phyloP scores from a whole-genome alignment of 371 early-diverging fungal genomes.

The Dinochytrium kinnereticum region DNA sequence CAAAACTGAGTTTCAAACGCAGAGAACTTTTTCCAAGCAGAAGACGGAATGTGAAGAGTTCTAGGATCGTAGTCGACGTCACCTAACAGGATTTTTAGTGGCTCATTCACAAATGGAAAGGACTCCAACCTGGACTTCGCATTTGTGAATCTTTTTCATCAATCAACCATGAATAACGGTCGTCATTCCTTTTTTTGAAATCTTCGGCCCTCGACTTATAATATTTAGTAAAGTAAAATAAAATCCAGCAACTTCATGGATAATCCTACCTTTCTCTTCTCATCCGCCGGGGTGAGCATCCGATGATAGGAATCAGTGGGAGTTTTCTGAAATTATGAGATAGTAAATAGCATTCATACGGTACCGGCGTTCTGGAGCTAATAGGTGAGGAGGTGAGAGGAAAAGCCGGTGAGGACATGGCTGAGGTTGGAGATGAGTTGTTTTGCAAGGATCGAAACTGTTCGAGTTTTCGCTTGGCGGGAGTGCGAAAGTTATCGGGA shows the following conservation, averaged over 20 bases:
- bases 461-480: slow-evolving; percentile 30
- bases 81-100: slow-evolving; percentile 37
- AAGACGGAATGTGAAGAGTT: slow-evolving; percentile 86
- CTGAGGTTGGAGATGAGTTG: background rate
- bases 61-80: slow-evolving; percentile 94
- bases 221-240: background rate
- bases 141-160: slow-evolving; percentile 82
- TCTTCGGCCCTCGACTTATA: slow-evolving; percentile 32
- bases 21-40: slow-evolving; percentile 86
- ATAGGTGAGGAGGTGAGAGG: background rate
- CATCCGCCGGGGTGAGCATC: slow-evolving; percentile 50
- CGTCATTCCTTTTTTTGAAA: slow-evolving; percentile 80
- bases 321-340: too few relatives aligned
- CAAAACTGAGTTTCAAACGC: slow-evolving; percentile 99
- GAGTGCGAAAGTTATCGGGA: slow-evolving; percentile 25
- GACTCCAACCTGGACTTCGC: slow-evolving; percentile 32
- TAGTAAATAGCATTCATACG: too few relatives aligned
- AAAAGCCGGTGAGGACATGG: background rate
- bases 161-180: slow-evolving; percentile 86
- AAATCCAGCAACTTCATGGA: background rate
- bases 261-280: slow-evolving; percentile 46
- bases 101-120: background rate
- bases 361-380: background rate
- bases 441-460: slow-evolving; percentile 16
- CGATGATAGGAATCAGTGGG: too few relatives aligned